Evolutionary conservation across 2,329 filamentous ascomycete genomes (phyloP).

Genomic region (Aureobasidium sp.): DNA sequence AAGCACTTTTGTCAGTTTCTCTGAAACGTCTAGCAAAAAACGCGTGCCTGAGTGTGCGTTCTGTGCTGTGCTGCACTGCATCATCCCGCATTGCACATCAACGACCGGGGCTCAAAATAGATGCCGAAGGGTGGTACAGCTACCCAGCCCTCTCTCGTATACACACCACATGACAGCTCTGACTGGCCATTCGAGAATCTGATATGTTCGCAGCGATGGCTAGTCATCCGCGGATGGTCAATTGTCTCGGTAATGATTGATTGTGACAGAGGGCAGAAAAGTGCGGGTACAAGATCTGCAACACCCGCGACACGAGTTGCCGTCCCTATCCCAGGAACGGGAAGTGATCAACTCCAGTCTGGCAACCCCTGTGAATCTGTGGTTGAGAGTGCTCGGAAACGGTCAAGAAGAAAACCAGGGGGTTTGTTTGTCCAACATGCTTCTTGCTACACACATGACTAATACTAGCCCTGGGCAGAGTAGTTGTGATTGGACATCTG

Average conservation of each 20-base stretch:
- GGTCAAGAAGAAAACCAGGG: not conserved
- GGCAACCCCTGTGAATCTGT: not conserved
- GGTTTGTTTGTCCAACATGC: not conserved
- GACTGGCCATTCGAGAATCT: not conserved
- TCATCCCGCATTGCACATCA: constrained; percentile 8
- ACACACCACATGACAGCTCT: not conserved
- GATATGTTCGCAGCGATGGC: not conserved
- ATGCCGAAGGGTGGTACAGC: not conserved
- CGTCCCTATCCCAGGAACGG: not conserved
- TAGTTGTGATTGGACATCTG: not conserved
- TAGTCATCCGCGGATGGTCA: not conserved
- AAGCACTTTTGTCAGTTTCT: not conserved
- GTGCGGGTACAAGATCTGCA: constrained; percentile 3
- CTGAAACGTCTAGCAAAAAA: constrained; percentile 3
- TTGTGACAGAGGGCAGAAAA: not conserved
- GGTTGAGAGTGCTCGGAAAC: not conserved
- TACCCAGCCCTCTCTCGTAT: not conserved
- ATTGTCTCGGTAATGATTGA: not conserved
- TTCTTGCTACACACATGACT: not conserved
- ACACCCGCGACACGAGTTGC: not conserved
- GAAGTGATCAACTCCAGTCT: not conserved
- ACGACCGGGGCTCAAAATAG: not conserved
- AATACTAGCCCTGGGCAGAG: not conserved
- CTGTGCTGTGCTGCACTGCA: not conserved
- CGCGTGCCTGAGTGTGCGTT: not conserved